Percentiles rank a stretch among this genome's conserved stretches.
phyloP scores from a whole-genome alignment of 805 yeast genomes.

The Ogataea wickerhamii region DNA sequence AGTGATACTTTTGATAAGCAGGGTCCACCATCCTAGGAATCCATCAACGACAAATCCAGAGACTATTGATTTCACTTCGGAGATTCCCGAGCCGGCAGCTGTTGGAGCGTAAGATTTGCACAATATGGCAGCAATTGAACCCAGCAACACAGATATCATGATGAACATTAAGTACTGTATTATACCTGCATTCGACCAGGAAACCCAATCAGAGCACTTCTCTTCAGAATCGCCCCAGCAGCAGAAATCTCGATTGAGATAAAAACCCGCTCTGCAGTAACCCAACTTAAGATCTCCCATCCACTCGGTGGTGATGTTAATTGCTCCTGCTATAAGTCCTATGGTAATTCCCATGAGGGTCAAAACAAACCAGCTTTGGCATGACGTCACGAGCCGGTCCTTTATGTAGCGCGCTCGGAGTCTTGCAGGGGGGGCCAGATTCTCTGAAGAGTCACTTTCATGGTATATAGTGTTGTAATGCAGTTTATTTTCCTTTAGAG shows the following conservation, averaged over 20 bases:
- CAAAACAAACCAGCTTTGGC: conserved; percentile 69
- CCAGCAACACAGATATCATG: conserved; percentile 55
- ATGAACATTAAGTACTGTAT: conserved; percentile 59
- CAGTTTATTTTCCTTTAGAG: conserved; percentile 42
- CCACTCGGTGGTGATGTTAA: conserved; percentile 83
- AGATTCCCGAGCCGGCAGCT: conserved; percentile 97
- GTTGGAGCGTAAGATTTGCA: conserved; percentile 75
- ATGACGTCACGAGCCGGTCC: conserved; percentile 32
- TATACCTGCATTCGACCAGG: conserved; percentile 49
- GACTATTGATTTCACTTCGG: conserved; percentile 92
- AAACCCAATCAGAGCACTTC: conserved; percentile 64
- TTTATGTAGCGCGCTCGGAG: conserved; percentile 13
- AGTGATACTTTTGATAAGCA: conserved; percentile 71
- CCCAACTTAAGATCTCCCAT: conserved; percentile 78
- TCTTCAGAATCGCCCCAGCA: conserved; percentile 61
- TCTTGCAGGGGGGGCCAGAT: conserved; percentile 7
- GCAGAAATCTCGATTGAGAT: conserved; percentile 73
- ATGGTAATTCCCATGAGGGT: conserved; percentile 71
- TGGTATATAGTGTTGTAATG: conserved; percentile 22
- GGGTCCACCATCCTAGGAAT: conserved; percentile 70
- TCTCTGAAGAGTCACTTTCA: conserved; percentile 5
- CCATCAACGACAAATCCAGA: conserved; percentile 82
- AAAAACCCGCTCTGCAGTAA: conserved; percentile 65
- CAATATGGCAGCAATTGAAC: conserved; percentile 59
- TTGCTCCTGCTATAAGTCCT: conserved; percentile 78